Evolutionary conservation across 2,329 filamentous ascomycete species (phyloP), one percentile per base, ranked within the genome.

Genomic region (Dactylellina cionopaga): DNA sequence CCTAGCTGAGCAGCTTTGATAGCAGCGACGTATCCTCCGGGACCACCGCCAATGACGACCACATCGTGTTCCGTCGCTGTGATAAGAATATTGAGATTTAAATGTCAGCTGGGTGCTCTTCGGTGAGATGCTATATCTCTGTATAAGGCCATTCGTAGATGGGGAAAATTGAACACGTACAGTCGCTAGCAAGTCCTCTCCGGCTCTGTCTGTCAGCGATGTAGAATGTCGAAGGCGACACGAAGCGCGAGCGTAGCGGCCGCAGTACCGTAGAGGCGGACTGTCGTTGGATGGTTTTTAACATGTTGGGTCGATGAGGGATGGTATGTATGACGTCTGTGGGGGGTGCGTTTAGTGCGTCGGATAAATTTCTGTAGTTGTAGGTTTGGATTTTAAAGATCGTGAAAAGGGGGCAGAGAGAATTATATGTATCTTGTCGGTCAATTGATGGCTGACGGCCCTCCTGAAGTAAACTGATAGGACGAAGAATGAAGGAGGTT

Each of bases 1-100:
- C 95, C 95, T 81, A 96, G 92, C 83, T 99, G 95, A 71, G 93
- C 95, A 79, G 95, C 95, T 85, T 98, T 99, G 86, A 99, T 99
- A 79, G 95, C 95, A 76, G 95, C 94, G 79, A 99, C 95, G 84
- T 99, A 99, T 80, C 95, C 95, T 78, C 94, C 95, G 79, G 98
- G 95, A 84, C 95, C 95, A 81, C 95, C 95, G 79, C 95, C 95
- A 80, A 99, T 96, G 83, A 99, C 93, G 80, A 99, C 90, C 63
- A 99, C 86, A 82, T 99, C 95, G 83, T 96, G 96, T 82, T 97
- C 92, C 82, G 93, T 92, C 92, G 81, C 74, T 74, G 68, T n/a
- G 22, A 74, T 58, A n/a, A n/a, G n/a, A n/a, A n/a, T n/a, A n/a
- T n/a, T n/a, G n/a, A n/a, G n/a, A n/a, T n/a, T n/a, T n/a, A n/a